Evolutionary conservation across 345 rosid genomes (phyloP).

Genomic region (Populus deltoides): DNA sequence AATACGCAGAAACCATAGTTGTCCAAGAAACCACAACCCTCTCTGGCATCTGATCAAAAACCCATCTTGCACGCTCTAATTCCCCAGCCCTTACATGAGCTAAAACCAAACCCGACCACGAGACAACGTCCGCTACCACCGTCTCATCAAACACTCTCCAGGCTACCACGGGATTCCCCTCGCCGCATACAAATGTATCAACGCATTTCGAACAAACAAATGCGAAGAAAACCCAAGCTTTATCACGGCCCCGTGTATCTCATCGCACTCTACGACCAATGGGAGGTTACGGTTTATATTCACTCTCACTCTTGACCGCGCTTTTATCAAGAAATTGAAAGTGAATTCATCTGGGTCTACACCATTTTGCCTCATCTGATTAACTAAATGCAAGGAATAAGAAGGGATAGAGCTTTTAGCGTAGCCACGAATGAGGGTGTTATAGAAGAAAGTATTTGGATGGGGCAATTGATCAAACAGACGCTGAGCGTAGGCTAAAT

Average conservation of each 20-base stretch:
- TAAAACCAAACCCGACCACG: constrained; percentile 31
- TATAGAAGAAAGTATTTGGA: constrained; percentile 25
- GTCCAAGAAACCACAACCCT: constrained; percentile 34
- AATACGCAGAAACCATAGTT: constrained; percentile 25
- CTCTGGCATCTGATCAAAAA: constrained; percentile 32
- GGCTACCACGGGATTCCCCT: constrained; percentile 12
- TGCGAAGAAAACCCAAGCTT: constrained; percentile 30
- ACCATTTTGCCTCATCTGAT: constrained; percentile 25
- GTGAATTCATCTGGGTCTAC: constrained; percentile 27
- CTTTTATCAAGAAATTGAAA: constrained; percentile 30
- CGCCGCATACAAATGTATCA: constrained; percentile 33
- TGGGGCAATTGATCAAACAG: constrained; percentile 31
- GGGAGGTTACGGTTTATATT: background rate
- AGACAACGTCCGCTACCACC: constrained; percentile 19
- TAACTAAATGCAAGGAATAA: constrained; percentile 10
- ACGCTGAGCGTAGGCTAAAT: constrained; percentile 24
- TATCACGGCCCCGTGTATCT: constrained; percentile 27
- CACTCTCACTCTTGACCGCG: constrained; percentile 20
- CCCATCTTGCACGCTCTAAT: constrained; percentile 22
- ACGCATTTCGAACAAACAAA: constrained; percentile 30
- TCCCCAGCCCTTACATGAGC: constrained; percentile 22
- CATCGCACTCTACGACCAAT: constrained; percentile 9
- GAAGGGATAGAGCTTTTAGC: constrained; percentile 21
- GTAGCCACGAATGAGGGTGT: constrained; percentile 30
- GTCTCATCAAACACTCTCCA: constrained; percentile 24